Evolutionary conservation across 257 asterid species (phyloP).

Genomic region (Solanum chilense): DNA sequence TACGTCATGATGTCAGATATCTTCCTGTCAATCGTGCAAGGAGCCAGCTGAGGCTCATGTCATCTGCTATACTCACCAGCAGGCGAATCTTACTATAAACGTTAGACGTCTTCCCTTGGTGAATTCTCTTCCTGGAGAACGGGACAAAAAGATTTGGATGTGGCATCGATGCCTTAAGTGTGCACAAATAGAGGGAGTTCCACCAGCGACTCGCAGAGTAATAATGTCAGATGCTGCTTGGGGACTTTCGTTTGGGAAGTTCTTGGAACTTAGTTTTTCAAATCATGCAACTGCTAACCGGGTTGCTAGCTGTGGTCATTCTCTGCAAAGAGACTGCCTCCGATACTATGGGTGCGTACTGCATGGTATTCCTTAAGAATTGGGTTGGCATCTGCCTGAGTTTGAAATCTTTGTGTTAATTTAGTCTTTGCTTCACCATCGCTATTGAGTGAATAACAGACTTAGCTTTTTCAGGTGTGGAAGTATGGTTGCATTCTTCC

Average conservation of each 20-base stretch:
- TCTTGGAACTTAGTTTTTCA: slow-evolving; percentile 96
- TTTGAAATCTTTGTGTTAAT: background rate
- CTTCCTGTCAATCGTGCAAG: slow-evolving; percentile 69
- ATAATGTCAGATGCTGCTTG: slow-evolving; percentile 96
- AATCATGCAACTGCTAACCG: slow-evolving; percentile 91
- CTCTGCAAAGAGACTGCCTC: slow-evolving; percentile 93
- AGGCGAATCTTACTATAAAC: slow-evolving; percentile 80
- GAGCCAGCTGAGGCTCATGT: slow-evolving; percentile 85
- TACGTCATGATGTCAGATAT: slow-evolving; percentile 36
- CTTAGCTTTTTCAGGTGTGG: slow-evolving; percentile 51
- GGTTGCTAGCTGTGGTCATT: slow-evolving; percentile 91
- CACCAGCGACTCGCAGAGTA: slow-evolving; percentile 77
- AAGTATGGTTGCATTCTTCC: slow-evolving; percentile 80
- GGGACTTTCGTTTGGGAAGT: slow-evolving; percentile 98
- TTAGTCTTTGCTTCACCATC: background rate
- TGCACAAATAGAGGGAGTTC: slow-evolving; percentile 48
- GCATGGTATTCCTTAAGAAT: background rate
- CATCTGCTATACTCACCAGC: slow-evolving; percentile 75
- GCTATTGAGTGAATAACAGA: background rate
- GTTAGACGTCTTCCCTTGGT: slow-evolving; percentile 44
- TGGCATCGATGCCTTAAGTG: slow-evolving; percentile 98
- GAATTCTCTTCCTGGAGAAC: slow-evolving; percentile 65
- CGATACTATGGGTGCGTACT: slow-evolving; percentile 76
- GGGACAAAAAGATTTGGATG: slow-evolving; percentile 98
- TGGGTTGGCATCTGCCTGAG: background rate